phyloP scores from a whole-genome alignment of 768 basidiomycete species.

The Lentinula edodes region DNA sequence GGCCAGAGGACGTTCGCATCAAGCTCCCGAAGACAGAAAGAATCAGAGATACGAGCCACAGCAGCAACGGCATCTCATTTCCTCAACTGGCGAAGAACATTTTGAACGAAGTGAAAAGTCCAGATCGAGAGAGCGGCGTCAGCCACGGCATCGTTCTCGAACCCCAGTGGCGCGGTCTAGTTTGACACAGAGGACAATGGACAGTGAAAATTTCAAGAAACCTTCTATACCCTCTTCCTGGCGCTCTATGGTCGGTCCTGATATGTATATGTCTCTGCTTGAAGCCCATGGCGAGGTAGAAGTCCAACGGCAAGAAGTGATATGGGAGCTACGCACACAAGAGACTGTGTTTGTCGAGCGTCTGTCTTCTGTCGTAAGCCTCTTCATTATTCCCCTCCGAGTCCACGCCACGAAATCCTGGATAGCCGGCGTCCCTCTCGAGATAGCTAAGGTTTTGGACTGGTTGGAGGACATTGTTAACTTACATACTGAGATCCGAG shows the following conservation, averaged over 20 bases:
- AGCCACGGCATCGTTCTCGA: slow-evolving; percentile 1
- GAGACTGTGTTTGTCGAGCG: slow-evolving; percentile 67
- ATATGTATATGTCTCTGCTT: slow-evolving; percentile 29
- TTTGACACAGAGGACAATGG: neutral
- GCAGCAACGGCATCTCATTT: neutral
- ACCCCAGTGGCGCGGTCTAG: neutral
- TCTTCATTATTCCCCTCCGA: slow-evolving; percentile 77
- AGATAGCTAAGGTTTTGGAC: slow-evolving; percentile 72
- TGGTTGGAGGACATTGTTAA: slow-evolving; percentile 86
- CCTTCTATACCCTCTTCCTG: slow-evolving; percentile 15
- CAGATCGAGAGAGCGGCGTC: neutral
- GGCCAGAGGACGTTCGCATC: neutral
- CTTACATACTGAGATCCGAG: slow-evolving; percentile 62
- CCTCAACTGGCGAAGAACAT: neutral
- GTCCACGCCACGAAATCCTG: slow-evolving; percentile 64
- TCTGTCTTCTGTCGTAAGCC: slow-evolving; percentile 57
- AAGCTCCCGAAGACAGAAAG: slow-evolving; percentile 9
- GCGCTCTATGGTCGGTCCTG: slow-evolving; percentile 25
- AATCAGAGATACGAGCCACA: neutral
- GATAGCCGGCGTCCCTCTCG: slow-evolving; percentile 74
- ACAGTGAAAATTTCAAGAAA: neutral
- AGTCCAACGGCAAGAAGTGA: slow-evolving; percentile 57
- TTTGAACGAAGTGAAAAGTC: neutral
- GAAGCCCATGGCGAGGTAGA: slow-evolving; percentile 43
- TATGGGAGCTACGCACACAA: slow-evolving; percentile 62